Conservation (phyloP, 148 eudicot genomes). For the Rhododendron williamsianum region DNA sequence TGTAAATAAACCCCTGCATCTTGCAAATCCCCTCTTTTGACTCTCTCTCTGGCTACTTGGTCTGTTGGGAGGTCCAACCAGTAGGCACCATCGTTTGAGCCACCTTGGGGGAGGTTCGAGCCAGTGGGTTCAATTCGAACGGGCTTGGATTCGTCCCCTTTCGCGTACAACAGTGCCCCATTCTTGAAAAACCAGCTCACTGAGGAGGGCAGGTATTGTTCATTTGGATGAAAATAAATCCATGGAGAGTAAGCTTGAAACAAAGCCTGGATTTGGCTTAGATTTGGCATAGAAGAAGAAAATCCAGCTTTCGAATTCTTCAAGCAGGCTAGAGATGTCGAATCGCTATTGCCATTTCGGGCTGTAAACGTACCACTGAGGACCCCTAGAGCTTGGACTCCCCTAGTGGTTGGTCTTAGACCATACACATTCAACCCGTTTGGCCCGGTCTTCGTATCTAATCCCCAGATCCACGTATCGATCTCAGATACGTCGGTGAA, state of each 20-base stretch:
- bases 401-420: conserved; percentile 11
- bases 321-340: conserved; percentile 10
- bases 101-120: conserved; percentile 26
- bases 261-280: conserved; percentile 20
- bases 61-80: conserved; percentile 27
- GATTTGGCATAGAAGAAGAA: conserved; percentile 24
- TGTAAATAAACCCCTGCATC: conserved; percentile 20
- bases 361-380: conserved; percentile 11
- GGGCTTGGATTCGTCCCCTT: conserved; percentile 21
- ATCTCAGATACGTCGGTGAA: conserved; percentile 15
- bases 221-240: conserved; percentile 29
- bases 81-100: conserved; percentile 25
- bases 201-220: conserved; percentile 25
- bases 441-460: background rate
- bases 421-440: conserved; percentile 12
- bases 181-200: conserved; percentile 27
- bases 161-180: conserved; percentile 18
- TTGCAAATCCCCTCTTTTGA: conserved; percentile 24
- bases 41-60: background rate
- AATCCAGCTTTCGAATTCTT: conserved; percentile 13
- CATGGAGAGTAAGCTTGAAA: conserved; percentile 23
- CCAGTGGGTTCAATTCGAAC: conserved; percentile 12
- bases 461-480: conserved; percentile 27
- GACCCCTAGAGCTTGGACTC: conserved; percentile 10
- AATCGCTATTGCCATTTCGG: conserved; percentile 12